Evolutionary conservation across 2,329 filamentous ascomycete genomes (phyloP), one percentile per base, ranked within the genome.

Genomic region (Aureobasidium sp.): DNA sequence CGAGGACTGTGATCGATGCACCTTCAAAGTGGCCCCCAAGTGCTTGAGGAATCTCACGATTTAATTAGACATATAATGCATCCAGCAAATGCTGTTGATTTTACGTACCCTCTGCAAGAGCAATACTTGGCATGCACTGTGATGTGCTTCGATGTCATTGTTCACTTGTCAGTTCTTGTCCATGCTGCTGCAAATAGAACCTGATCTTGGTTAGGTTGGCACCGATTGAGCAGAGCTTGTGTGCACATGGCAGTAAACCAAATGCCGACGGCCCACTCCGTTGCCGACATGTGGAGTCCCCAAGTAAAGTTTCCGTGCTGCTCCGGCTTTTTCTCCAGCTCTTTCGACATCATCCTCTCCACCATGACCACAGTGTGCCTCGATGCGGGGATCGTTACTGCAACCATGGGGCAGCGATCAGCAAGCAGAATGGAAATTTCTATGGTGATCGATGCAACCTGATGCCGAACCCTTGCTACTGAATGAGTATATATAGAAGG

Each of bases 1-100:
- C 78, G 17, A 72, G 81, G 31, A 75, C 76, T 12, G 75, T 79
- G 31, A 69, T 82, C 11, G 73, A 74, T 62, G 80, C 81, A 37
- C 80, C 79, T 3, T 76, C 77, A 64, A 78, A 76, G 67, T 77
- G 77, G 74, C 51, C 51, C 31, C 25, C 45, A 5, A 22, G 42
- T 14, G 49, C 34, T 39, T 55, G 37, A 42, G 31, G 11, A 55
- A 9, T 29, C 36, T 29, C 51, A 42, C 22, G 20, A n/a, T 20
- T 55, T 9, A 42, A 55, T 20, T 25, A 53, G 11, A 9, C 15
- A 29, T 51, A 29, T 31, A 20, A 55, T 55, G 15, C 51, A 31
- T 31, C 15, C 51, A 22, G 51, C 37, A 29, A 37, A 53, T 5
- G 49, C 49, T 55, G 25, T 55, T 17, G 25, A 55, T 55, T 31